These are phyloP conservation scores for Trametes polyzona DNA, from an alignment of 1,284 basidiomycete species.

Conservation along the genomic window DNA sequence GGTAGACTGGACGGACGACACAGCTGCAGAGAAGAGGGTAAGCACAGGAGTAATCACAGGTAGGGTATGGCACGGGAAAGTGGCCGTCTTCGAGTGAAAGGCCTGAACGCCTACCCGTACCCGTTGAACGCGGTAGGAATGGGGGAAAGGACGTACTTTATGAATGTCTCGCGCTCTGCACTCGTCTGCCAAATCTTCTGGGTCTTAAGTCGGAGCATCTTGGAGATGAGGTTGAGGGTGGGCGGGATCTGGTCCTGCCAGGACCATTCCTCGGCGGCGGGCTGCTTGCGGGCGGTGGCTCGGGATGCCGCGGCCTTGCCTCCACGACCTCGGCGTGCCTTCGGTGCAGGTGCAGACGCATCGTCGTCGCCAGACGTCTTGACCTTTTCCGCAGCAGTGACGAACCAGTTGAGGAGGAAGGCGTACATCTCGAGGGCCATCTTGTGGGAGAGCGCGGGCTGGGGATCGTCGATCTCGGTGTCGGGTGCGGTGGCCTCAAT, in stretches of 20 bases:
- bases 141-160: slow-evolving; percentile 60
- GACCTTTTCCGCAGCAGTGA: slow-evolving; percentile 75
- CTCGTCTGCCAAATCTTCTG: slow-evolving; percentile 88
- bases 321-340: slow-evolving; percentile 58
- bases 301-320: slow-evolving; percentile 54
- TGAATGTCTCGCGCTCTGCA: slow-evolving; percentile 82
- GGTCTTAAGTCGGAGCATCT: slow-evolving; percentile 74
- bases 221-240: slow-evolving; percentile 71
- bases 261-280: slow-evolving; percentile 61
- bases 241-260: slow-evolving; percentile 81
- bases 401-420: slow-evolving; percentile 88
- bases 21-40: slow-evolving; percentile 66
- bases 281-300: slow-evolving; percentile 50
- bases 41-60: not conserved
- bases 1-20: slow-evolving; percentile 85
- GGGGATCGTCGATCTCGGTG: slow-evolving; percentile 71
- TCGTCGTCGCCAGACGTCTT: slow-evolving; percentile 59
- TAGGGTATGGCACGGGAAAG: too few species aligned
- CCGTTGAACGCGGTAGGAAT: not conserved
- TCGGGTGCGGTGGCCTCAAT: slow-evolving; percentile 70
- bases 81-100: too few species aligned
- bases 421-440: slow-evolving; percentile 84
- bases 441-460: slow-evolving; percentile 72
- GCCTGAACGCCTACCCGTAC: too few species aligned
- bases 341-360: slow-evolving; percentile 48